Evolutionary conservation across 2,329 filamentous ascomycete species (phyloP).

Genomic region (Trichoderma citrinoviride): DNA sequence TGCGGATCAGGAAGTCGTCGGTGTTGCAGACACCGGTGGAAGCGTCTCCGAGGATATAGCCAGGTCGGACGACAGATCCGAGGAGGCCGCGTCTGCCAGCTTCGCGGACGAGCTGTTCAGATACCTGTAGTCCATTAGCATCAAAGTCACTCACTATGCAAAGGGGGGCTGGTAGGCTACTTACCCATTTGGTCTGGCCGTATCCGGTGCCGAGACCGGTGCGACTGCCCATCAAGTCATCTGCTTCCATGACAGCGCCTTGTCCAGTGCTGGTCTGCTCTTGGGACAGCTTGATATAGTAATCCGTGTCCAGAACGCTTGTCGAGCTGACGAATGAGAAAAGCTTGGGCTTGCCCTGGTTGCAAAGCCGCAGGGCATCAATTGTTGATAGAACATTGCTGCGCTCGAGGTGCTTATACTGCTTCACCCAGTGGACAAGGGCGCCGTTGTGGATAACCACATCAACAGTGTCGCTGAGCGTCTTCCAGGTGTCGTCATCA

Average conservation of each 20-base stretch:
- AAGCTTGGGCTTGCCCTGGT: conserved; percentile 72
- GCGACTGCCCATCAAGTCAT: conserved; percentile 74
- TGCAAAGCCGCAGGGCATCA: conserved; percentile 72
- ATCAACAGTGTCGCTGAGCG: conserved; percentile 64
- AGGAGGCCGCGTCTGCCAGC: conserved; percentile 73
- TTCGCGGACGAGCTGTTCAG: conserved; percentile 67
- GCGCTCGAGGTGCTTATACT: conserved; percentile 67
- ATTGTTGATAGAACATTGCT: conserved; percentile 82
- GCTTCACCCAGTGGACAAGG: conserved; percentile 75
- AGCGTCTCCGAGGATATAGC: conserved; percentile 78
- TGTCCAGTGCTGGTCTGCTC: conserved; percentile 50
- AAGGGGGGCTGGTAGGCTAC: neutral
- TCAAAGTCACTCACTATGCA: neutral
- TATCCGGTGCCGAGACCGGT: conserved; percentile 81
- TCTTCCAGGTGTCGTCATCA: conserved; percentile 62
- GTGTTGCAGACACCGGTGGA: conserved; percentile 69
- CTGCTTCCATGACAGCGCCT: conserved; percentile 66
- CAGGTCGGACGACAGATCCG: conserved; percentile 75
- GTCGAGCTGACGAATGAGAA: conserved; percentile 77
- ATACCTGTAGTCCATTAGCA: conserved; percentile 29
- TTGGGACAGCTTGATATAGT: conserved; percentile 74
- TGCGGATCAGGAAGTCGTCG: conserved; percentile 86
- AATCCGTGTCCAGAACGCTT: conserved; percentile 73
- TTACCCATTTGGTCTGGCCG: conserved; percentile 65
- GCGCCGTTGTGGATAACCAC: conserved; percentile 81